Conservation (phyloP, 306 rosid genomes). For the Malus fusca region DNA sequence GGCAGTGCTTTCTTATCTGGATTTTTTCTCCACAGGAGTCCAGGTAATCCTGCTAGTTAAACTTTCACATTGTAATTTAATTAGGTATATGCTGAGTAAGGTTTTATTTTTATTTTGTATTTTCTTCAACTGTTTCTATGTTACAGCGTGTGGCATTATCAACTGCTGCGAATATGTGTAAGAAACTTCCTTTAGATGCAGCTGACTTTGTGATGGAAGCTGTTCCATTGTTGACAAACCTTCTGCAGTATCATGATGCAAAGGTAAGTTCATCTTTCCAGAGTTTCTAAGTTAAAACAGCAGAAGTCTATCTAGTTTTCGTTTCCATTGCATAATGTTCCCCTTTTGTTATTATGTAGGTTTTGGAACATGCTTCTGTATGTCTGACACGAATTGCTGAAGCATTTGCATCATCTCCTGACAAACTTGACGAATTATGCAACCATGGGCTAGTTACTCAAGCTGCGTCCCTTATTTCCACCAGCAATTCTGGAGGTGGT, state of each 20-base stretch:
- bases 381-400: conserved; percentile 99
- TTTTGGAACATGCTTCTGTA: conserved; percentile 96
- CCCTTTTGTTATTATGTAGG: conserved; percentile 37
- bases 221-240: conserved; percentile 89
- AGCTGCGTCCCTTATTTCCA: conserved; percentile 88
- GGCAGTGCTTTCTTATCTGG: conserved; percentile 97
- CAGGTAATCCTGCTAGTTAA: conserved; percentile 47
- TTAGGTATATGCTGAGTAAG: neutral
- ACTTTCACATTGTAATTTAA: neutral
- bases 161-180: conserved; percentile 99
- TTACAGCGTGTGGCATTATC: conserved; percentile 93
- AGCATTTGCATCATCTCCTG: conserved; percentile 89
- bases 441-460: conserved; percentile 92
- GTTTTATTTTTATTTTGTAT: neutral
- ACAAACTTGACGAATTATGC: conserved; percentile 85
- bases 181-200: conserved; percentile 99
- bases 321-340: neutral
- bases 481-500: conserved; percentile 94
- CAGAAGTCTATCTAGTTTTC: neutral
- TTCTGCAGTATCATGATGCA: conserved; percentile 94
- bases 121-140: conserved; percentile 3
- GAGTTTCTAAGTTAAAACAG: neutral
- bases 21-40: conserved; percentile 96
- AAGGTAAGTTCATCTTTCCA: conserved; percentile 42
- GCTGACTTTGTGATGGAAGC: conserved; percentile 99